Base-by-base conservation (phyloP, 768 basidiomycete genomes). In the Trametes cinnabarina region DNA sequence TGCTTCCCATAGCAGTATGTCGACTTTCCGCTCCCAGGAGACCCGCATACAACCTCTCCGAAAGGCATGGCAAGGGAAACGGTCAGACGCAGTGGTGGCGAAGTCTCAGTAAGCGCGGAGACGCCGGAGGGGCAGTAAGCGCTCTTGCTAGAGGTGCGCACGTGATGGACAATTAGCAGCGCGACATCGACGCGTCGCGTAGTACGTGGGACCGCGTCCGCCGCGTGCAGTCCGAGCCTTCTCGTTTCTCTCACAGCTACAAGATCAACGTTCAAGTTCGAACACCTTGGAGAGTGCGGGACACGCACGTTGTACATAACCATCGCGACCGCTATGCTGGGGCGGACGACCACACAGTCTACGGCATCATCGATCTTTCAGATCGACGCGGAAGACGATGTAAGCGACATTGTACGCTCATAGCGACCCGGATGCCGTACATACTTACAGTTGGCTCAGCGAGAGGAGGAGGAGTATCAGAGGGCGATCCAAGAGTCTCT, bases 1-100 rank as follows among this genome's bases (percentile, higher is more conserved):
- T 92, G 76, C 76, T 93, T 94, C 40, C 92, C 91, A 60, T 87
- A 83, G 73, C 90, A 91, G 66, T 93, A 93, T 0, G 92, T 93
- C 2, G 91, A 92, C 76, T 94, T 94, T 3, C 91, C 91, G 51
- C 86, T 88, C 1, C 92, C 91, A 30, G 91, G 92, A 10, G 92
- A 86, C 4, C 91, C 91, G 63, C 90, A 88, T 53, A 94, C 89
- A 56, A 93, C 76, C 73, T 94, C 92, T 23, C 92, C 91, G 65
- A 94, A 94, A 14, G 91, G 89, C 92, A 94, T 92, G 23, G 15
- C 26, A 11, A 10, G 4, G 25, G 26, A 34, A 19, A 51, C 25
- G 14, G 25, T 39, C 11, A 14, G 11, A n/a, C 7, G 37, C 17
- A 5, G 11, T 8, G n/a, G 37, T 39, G 5, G 37, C n/a, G 15